Evolutionary conservation across 345 rosid species (phyloP), one percentile per base, ranked within the genome.

Genomic region (Rhodamnia rubescens): DNA sequence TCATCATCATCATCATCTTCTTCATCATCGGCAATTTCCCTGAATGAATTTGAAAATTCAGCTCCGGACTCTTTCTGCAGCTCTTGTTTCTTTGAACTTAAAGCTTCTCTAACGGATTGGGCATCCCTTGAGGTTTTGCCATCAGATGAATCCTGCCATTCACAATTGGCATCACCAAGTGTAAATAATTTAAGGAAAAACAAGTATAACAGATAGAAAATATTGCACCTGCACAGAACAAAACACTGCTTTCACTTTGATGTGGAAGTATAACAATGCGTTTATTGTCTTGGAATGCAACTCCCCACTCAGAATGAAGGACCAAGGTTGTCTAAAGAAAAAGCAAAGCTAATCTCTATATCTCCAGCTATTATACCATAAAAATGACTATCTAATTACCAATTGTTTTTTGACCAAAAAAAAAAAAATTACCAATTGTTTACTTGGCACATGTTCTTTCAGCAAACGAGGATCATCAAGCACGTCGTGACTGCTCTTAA

Each of bases 401-500:
- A 32, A n/a, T n/a, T n/a, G n/a, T n/a, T n/a, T n/a, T n/a, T n/a
- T n/a, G n/a, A n/a, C n/a, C n/a, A n/a, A n/a, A n/a, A n/a, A n/a
- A n/a, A n/a, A n/a, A n/a, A n/a, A n/a, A n/a, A n/a, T n/a, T n/a
- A n/a, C n/a, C n/a, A n/a, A 83, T 88, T 90, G 95, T 87, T 92
- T 88, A 83, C 82, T 86, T 27, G 87, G 59, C 84, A 64, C 24
- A 81, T 93, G 92, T 86, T 92, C 93, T 89, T 92, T 97, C 53
- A 96, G 88, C 85, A 97, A 96, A 74, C 96, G 98, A 87, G 99
- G 99, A 92, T 97, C 98, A 85, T 95, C 92, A 89, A 97, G 89
- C 84, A 96, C 99, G 85, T 97, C 99, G 85, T 97, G 99, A 88
- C 99, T 96, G 89, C 98, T 97, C 94, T 90, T 96, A 54, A 95